Conservation (phyloP, 2,329 filamentous ascomycete genomes). For the Aspergillus novoparasiticus region DNA sequence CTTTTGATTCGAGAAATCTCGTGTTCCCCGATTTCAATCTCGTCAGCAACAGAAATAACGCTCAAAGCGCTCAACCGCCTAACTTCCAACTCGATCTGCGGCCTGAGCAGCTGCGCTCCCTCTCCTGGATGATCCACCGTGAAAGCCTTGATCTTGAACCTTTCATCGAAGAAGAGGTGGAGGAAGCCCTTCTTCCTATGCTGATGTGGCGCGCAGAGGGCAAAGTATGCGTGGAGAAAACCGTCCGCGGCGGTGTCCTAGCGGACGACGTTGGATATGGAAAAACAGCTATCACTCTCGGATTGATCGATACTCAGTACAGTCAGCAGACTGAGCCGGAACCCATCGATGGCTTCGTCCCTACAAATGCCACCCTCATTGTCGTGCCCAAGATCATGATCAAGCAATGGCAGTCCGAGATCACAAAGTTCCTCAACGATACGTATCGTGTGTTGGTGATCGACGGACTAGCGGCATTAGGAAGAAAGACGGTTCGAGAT, state of each 20-base stretch:
- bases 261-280: constrained; percentile 68
- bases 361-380: constrained; percentile 61
- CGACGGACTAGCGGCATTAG: constrained; percentile 41
- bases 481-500: constrained; percentile 44
- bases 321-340: constrained; percentile 17
- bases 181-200: constrained; percentile 55
- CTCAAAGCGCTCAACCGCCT: constrained; percentile 34
- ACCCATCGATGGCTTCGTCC: constrained; percentile 33
- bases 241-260: constrained; percentile 61
- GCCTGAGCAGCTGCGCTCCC: constrained; percentile 56
- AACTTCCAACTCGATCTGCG: constrained; percentile 46
- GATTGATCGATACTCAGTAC: constrained; percentile 55
- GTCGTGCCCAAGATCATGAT: constrained; percentile 59
- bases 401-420: constrained; percentile 61
- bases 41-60: constrained; percentile 45
- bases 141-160: constrained; percentile 45
- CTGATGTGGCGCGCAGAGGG: constrained; percentile 63
- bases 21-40: constrained; percentile 46
- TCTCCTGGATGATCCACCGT: constrained; percentile 63
- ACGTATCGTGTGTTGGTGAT: constrained; percentile 52
- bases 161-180: constrained; percentile 58
- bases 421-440: constrained; percentile 51
- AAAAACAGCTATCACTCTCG: constrained; percentile 65
- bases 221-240: constrained; percentile 34
- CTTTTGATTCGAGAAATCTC: constrained; percentile 36